These are phyloP conservation scores for Acanthamoeba royreba DNA, from an alignment of 208 protist genomes.

Conservation along the genomic window DNA sequence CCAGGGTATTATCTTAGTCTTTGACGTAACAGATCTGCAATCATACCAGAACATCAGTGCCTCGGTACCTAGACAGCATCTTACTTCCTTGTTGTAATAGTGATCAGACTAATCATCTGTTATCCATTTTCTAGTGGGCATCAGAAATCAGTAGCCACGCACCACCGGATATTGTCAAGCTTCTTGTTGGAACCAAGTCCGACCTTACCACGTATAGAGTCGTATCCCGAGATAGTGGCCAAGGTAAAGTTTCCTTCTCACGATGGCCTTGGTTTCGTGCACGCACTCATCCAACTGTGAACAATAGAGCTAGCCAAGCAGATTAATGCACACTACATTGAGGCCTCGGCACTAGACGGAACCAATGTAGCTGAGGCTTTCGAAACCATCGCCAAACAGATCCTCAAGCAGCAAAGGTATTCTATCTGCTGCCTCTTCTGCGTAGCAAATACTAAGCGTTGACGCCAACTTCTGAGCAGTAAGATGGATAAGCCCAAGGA, in stretches of 20 bases:
- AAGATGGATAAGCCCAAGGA: neutral
- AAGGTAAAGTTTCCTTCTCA: neutral
- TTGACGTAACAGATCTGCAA: neutral
- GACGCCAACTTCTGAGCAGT: neutral
- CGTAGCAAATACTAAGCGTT: too few relatives aligned
- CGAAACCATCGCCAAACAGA: neutral
- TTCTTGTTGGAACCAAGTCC: neutral
- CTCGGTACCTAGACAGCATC: neutral
- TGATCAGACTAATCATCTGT: neutral
- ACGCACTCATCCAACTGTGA: neutral
- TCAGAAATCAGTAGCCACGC: slow-evolving; percentile 1
- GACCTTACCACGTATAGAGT: neutral
- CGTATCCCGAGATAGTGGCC: neutral
- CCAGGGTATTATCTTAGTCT: neutral
- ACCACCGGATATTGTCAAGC: neutral
- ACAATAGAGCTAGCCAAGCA: neutral
- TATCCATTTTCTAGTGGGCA: neutral
- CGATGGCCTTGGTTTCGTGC: neutral
- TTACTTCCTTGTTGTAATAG: neutral
- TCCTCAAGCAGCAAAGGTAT: neutral
- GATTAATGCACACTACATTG: neutral
- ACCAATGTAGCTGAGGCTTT: slow-evolving; percentile 3
- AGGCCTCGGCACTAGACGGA: neutral
- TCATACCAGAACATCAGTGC: neutral
- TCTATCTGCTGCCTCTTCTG: neutral